Evolutionary conservation across 306 rosid genomes (phyloP).

Genomic region (Prunus campanulata): DNA sequence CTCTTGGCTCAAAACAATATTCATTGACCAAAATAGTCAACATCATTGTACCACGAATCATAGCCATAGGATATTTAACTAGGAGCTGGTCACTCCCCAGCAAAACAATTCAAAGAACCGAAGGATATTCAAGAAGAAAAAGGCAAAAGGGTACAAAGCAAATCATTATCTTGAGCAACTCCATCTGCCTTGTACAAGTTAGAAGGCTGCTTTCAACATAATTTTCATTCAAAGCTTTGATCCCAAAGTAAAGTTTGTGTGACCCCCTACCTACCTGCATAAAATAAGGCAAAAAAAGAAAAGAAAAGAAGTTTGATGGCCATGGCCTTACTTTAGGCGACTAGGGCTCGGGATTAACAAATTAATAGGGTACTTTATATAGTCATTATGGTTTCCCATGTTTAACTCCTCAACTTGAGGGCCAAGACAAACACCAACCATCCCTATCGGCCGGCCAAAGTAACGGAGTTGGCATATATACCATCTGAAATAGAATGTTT

Average conservation of each 20-base stretch:
- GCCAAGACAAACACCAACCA: conserved; percentile 30
- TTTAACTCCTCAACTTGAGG: conserved; percentile 11
- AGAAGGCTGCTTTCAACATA: conserved; percentile 5
- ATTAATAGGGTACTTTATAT: conserved; percentile 4
- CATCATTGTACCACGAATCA: too few species aligned
- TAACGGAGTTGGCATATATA: neutral
- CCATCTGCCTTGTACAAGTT: neutral
- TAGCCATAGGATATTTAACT: neutral
- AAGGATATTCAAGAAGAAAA: neutral
- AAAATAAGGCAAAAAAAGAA: neutral
- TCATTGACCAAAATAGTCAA: too few species aligned
- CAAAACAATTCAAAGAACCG: neutral
- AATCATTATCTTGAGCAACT: neutral
- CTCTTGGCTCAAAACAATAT: too few species aligned
- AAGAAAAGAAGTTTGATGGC: neutral
- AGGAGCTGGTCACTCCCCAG: neutral
- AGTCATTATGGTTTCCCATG: neutral
- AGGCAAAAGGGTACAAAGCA: neutral
- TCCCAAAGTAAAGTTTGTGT: conserved; percentile 5
- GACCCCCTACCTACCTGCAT: neutral
- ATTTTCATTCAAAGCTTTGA: neutral
- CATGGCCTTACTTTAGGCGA: neutral
- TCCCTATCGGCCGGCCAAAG: conserved; percentile 27
- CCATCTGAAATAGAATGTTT: conserved; percentile 25
- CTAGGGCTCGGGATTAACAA: conserved; percentile 4